Percentiles rank a stretch among this genome's conserved stretches.
Conservation (phyloP, 257 asterid species). For the Hygrophila difformis region DNA sequence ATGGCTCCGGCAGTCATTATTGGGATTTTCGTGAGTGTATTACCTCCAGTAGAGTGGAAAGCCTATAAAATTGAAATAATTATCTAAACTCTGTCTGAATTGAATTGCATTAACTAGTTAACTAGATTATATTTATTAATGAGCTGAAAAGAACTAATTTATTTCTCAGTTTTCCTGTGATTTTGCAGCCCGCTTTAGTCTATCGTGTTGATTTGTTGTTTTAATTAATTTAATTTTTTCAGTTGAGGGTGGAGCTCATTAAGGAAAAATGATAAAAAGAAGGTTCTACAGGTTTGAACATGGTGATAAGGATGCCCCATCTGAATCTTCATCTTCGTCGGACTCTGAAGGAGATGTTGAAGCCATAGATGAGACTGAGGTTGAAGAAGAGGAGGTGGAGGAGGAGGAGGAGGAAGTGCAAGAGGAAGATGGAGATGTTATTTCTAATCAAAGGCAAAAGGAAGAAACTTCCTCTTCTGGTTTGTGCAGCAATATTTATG, state of each 20-base stretch:
- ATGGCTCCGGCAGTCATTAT: too few species aligned
- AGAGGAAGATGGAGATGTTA: slow-evolving; percentile 22
- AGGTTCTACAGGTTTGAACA: slow-evolving; percentile 73
- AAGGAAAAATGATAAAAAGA: slow-evolving; percentile 62
- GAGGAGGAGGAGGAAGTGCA: too few species aligned
- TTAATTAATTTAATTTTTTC: slow-evolving; percentile 38
- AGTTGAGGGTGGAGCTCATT: slow-evolving; percentile 25
- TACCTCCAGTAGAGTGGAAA: too few species aligned
- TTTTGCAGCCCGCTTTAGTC: too few species aligned
- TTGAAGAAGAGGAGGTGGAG: slow-evolving; percentile 37
- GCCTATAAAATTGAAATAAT: too few species aligned
- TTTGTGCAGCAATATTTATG: slow-evolving; percentile 8
- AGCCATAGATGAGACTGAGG: slow-evolving; percentile 40
- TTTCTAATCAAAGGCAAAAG: slow-evolving; percentile 27
- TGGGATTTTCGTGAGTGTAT: too few species aligned
- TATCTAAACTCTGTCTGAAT: too few species aligned
- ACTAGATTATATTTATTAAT: too few species aligned
- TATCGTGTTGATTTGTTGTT: too few species aligned
- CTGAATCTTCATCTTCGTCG: slow-evolving; percentile 65
- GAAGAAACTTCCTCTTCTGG: slow-evolving; percentile 44
- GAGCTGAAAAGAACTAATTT: too few species aligned
- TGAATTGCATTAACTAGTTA: too few species aligned
- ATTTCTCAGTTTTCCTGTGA: too few species aligned
- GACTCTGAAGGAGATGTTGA: slow-evolving; percentile 60
- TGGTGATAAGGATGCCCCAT: slow-evolving; percentile 61